Conservation (phyloP, 192 early-diverging fungal species). For the Backusella parvicylindrica region DNA sequence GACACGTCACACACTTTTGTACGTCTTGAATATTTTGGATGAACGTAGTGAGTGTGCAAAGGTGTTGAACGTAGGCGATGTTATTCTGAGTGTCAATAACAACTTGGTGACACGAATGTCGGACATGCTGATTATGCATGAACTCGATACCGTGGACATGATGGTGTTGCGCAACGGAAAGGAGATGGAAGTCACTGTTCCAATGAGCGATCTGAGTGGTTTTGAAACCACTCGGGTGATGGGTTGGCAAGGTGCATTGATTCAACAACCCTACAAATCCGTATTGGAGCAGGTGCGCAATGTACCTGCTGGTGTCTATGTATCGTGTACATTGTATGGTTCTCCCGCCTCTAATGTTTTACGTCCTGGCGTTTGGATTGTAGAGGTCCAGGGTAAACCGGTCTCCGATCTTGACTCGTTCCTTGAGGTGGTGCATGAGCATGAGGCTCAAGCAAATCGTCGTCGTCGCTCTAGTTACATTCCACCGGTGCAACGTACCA, state of each 20-base stretch:
- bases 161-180: slow-evolving; percentile 68
- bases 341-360: slow-evolving; percentile 62
- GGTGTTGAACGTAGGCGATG: slow-evolving; percentile 61
- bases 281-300: slow-evolving; percentile 62
- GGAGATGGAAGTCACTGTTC: slow-evolving; percentile 63
- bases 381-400: slow-evolving; percentile 60
- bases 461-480: slow-evolving; percentile 41
- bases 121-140: slow-evolving; percentile 52
- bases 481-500: slow-evolving; percentile 23
- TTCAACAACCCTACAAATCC: slow-evolving; percentile 71
- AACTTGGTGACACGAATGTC: slow-evolving; percentile 57
- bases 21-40: slow-evolving; percentile 58
- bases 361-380: slow-evolving; percentile 70
- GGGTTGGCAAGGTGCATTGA: slow-evolving; percentile 80
- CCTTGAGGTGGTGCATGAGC: slow-evolving; percentile 46
- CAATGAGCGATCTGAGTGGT: slow-evolving; percentile 52
- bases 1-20: slow-evolving; percentile 52
- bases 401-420: slow-evolving; percentile 64
- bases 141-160: slow-evolving; percentile 36
- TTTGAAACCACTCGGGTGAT: slow-evolving; percentile 67
- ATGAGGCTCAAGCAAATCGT: slow-evolving; percentile 40
- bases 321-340: slow-evolving; percentile 54
- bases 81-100: slow-evolving; percentile 67
- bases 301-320: slow-evolving; percentile 63
- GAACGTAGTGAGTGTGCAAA: slow-evolving; percentile 46